Conservation (phyloP, 352 stramenopile species). For the Globisporangium spinosum region DNA sequence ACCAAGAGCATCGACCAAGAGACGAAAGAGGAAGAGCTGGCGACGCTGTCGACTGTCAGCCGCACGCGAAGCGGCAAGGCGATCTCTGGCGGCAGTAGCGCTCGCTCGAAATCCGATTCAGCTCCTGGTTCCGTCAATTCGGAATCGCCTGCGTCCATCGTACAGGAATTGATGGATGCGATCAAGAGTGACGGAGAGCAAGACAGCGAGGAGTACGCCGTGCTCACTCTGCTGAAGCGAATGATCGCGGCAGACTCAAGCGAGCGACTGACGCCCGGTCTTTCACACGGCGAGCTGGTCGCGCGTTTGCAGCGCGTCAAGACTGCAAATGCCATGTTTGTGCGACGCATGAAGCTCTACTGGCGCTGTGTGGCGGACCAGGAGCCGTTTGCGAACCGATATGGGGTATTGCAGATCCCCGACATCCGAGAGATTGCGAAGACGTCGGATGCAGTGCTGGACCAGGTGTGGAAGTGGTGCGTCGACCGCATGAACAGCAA, state of each 20-base stretch:
- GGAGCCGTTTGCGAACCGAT: slow-evolving; percentile 17
- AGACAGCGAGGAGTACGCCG: slow-evolving; percentile 44
- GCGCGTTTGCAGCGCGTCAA: slow-evolving; percentile 45
- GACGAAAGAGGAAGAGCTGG: not conserved
- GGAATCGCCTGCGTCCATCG: slow-evolving; percentile 4
- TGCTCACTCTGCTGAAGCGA: slow-evolving; percentile 48
- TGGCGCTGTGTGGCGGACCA: slow-evolving; percentile 62
- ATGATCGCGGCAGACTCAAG: slow-evolving; percentile 49
- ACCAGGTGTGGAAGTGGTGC: slow-evolving; percentile 84
- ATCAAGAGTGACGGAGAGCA: slow-evolving; percentile 27
- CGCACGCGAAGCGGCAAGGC: slow-evolving; percentile 22
- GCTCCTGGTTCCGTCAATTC: not conserved
- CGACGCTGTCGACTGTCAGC: slow-evolving; percentile 7
- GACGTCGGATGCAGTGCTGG: slow-evolving; percentile 53
- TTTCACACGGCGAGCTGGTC: slow-evolving; percentile 35
- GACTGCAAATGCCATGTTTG: slow-evolving; percentile 50
- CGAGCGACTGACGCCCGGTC: slow-evolving; percentile 54
- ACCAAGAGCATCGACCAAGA: slow-evolving; percentile 11
- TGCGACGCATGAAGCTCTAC: slow-evolving; percentile 85
- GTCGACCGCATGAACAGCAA: slow-evolving; percentile 83
- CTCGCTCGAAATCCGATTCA: not conserved
- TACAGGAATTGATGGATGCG: slow-evolving; percentile 35
- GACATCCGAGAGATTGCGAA: slow-evolving; percentile 49
- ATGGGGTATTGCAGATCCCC: slow-evolving; percentile 35
- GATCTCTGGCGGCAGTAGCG: slow-evolving; percentile 9